Evolutionary conservation across 164 flowering plant genomes (phyloP).

Genomic region (Umbellularia californica): DNA sequence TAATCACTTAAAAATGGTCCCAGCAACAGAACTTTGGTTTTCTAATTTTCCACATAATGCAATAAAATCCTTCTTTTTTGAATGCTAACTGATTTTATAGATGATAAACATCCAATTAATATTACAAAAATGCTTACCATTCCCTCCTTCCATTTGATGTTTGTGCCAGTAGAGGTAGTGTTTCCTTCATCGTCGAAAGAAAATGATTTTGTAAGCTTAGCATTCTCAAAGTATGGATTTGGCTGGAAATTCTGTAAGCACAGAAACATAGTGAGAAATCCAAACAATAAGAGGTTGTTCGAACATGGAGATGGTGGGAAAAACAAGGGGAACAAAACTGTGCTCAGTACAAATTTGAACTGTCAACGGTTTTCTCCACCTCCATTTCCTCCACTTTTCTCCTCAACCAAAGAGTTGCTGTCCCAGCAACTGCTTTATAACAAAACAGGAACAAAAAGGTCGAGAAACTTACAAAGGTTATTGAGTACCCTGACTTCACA

Average conservation of each 20-base stretch:
- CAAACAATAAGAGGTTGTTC: too few species aligned
- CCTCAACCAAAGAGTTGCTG: neutral
- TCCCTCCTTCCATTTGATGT: conserved; percentile 52
- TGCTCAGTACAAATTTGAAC: too few species aligned
- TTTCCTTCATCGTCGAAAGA: conserved; percentile 40
- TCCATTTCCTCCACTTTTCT: too few species aligned
- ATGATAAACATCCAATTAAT: too few species aligned
- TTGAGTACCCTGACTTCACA: conserved; percentile 77
- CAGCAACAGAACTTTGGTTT: too few species aligned
- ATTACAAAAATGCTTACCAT: conserved; percentile 27
- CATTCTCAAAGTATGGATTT: conserved; percentile 47
- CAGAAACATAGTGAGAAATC: neutral
- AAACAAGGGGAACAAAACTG: too few species aligned
- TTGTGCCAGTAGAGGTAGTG: conserved; percentile 35
- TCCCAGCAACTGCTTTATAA: neutral
- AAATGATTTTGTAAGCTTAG: conserved; percentile 37
- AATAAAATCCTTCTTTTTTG: too few species aligned
- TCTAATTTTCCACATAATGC: too few species aligned
- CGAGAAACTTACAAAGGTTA: conserved; percentile 66
- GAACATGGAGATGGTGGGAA: too few species aligned
- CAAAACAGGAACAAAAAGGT: neutral
- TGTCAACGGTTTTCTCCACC: too few species aligned
- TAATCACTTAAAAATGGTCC: too few species aligned
- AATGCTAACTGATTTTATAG: too few species aligned
- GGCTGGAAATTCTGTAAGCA: conserved; percentile 33